Percentiles rank a stretch among this genome's conserved stretches.
These are phyloP conservation scores for Scenedesmus sp. DNA, from an alignment of 163 green algal species.

Conservation along the genomic window DNA sequence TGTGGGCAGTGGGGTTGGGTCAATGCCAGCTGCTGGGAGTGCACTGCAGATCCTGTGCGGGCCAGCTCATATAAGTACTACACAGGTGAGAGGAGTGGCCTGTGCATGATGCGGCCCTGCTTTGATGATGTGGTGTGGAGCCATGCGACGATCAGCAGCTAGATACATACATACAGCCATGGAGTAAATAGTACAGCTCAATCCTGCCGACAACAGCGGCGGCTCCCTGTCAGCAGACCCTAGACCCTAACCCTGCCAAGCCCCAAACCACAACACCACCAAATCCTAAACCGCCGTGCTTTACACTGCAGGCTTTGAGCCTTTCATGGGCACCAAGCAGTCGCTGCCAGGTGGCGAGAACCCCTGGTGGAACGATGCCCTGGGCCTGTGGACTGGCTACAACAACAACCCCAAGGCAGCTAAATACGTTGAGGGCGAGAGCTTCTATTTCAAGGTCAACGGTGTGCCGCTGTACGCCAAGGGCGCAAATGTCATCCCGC, in stretches of 20 bases:
- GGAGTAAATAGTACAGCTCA: not conserved
- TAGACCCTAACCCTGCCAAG: too few relatives aligned
- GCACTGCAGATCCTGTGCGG: not conserved
- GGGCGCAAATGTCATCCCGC: conserved; percentile 52
- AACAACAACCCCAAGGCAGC: conserved; percentile 33
- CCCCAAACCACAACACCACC: too few relatives aligned
- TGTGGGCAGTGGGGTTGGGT: conserved; percentile 53
- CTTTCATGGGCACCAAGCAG: conserved; percentile 22
- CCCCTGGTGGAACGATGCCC: conserved; percentile 47
- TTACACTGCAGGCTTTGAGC: conserved; percentile 8
- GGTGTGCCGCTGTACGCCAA: conserved; percentile 70
- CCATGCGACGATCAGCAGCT: too few relatives aligned
- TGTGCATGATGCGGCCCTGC: too few relatives aligned
- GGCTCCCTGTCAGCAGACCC: too few relatives aligned
- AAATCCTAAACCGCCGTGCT: not conserved
- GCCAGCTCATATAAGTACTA: not conserved
- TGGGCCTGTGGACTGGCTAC: conserved; percentile 49
- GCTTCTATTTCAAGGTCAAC: conserved; percentile 68
- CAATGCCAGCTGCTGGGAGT: not conserved
- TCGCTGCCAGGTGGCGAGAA: conserved; percentile 48
- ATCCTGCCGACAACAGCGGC: too few relatives aligned
- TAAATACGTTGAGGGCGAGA: conserved; percentile 45
- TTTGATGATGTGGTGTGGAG: too few relatives aligned
- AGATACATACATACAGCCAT: not conserved
- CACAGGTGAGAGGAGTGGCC: not conserved